Evolutionary conservation across 1,284 basidiomycete genomes (phyloP).

Genomic region (Puccinia horiana): DNA sequence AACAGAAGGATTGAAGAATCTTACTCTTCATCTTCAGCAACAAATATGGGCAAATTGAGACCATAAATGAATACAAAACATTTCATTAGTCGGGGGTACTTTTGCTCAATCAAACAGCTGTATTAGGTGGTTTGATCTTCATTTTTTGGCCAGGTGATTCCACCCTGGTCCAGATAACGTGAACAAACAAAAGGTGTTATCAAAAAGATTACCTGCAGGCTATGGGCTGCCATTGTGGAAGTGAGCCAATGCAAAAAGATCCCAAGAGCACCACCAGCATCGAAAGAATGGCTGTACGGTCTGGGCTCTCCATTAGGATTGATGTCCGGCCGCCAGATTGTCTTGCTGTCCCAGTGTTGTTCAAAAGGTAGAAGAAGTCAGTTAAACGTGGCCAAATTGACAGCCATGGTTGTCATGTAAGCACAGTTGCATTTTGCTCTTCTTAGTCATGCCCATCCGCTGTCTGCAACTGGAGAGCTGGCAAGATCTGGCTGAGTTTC

Average conservation of each 20-base stretch:
- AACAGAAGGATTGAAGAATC: too few relatives aligned
- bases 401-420: not conserved
- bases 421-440: not conserved
- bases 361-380: not conserved
- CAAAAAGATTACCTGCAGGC: not conserved
- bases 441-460: not conserved
- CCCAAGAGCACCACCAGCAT: not conserved
- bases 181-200: not conserved
- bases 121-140: not conserved
- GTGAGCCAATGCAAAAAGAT: too few relatives aligned
- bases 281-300: not conserved
- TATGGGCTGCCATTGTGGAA: not conserved
- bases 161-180: not conserved
- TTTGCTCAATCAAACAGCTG: not conserved
- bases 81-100: slow-evolving; percentile 58
- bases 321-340: not conserved
- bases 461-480: not conserved
- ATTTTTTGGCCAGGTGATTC: not conserved
- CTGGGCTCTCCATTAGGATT: not conserved
- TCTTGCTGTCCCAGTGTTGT: not conserved
- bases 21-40: slow-evolving; percentile 59
- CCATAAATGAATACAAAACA: slow-evolving; percentile 61
- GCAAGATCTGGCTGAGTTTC: not conserved
- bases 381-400: not conserved
- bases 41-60: slow-evolving; percentile 54